Percentiles rank a stretch among this genome's conserved stretches.
Conservation (phyloP, 2,329 filamentous ascomycete genomes). For the Colletotrichum salicis region DNA sequence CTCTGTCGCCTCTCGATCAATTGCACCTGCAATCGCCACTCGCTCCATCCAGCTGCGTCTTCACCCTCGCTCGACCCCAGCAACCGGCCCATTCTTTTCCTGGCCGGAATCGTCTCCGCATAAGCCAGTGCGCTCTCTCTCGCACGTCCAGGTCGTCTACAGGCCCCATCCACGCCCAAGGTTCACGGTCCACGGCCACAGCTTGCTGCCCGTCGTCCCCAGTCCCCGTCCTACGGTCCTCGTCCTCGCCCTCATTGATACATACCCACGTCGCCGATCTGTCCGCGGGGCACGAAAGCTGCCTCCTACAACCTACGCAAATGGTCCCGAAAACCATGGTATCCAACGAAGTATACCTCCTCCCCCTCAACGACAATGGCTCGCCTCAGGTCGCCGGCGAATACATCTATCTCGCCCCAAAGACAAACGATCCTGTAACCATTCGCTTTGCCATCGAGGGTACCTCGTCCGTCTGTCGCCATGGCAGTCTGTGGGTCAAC, state of each 20-base stretch:
- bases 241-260: background rate
- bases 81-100: slow-evolving; percentile 22
- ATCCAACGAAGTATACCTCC: slow-evolving; percentile 81
- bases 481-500: slow-evolving; percentile 97
- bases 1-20: slow-evolving; percentile 1
- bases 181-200: background rate
- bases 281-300: slow-evolving; percentile 37
- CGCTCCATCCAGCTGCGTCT: background rate
- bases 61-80: background rate
- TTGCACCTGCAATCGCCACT: background rate
- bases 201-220: background rate
- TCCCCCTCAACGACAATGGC: slow-evolving; percentile 92
- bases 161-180: too few relatives aligned
- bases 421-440: slow-evolving; percentile 77
- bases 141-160: background rate
- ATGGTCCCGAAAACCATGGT: slow-evolving; percentile 72
- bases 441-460: slow-evolving; percentile 93
- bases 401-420: slow-evolving; percentile 90
- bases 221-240: background rate
- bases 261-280: slow-evolving; percentile 23
- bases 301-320: slow-evolving; percentile 40
- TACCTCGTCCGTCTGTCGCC: slow-evolving; percentile 92
- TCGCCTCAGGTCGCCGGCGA: slow-evolving; percentile 88
- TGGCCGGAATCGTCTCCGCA: slow-evolving; percentile 30
- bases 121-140: slow-evolving; percentile 23